phyloP scores from a whole-genome alignment of 2,329 filamentous ascomycete species.

The Aspergillus sp. region DNA sequence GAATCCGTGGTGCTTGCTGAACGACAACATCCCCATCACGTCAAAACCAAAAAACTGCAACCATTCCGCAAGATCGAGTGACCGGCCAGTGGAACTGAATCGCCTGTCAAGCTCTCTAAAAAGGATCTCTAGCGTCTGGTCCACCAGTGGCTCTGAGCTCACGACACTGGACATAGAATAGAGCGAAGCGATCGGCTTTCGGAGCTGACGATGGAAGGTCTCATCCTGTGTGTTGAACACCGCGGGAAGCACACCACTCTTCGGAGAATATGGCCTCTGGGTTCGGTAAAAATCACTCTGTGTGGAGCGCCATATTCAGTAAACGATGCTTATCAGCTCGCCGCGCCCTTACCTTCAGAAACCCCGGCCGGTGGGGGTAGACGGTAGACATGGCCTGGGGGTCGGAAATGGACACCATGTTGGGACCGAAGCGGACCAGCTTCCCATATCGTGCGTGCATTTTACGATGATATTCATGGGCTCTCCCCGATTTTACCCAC shows the following conservation, averaged over 20 bases:
- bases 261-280: neutral
- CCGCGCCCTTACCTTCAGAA: constrained; percentile 15
- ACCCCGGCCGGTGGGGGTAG: constrained; percentile 15
- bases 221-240: constrained; percentile 33
- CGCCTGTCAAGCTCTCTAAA: constrained; percentile 20
- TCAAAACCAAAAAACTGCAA: constrained; percentile 1
- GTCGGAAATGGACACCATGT: constrained; percentile 26
- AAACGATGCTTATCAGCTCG: neutral
- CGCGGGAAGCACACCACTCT: constrained; percentile 14
- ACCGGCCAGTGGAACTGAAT: neutral
- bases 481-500: constrained; percentile 19
- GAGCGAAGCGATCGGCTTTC: constrained; percentile 7
- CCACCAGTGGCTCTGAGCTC: constrained; percentile 1
- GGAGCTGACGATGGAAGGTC: constrained; percentile 19
- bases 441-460: constrained; percentile 25
- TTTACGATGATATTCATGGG: constrained; percentile 18
- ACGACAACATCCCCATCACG: neutral
- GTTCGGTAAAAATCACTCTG: constrained; percentile 27
- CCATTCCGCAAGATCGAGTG: neutral
- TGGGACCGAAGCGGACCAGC: constrained; percentile 29
- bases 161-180: constrained; percentile 8
- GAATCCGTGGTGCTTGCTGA: neutral
- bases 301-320: neutral
- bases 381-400: constrained; percentile 21
- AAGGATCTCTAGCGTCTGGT: constrained; percentile 18